Evolutionary conservation across 1,284 basidiomycete species (phyloP).

Genomic region (Trametes polyzona): DNA sequence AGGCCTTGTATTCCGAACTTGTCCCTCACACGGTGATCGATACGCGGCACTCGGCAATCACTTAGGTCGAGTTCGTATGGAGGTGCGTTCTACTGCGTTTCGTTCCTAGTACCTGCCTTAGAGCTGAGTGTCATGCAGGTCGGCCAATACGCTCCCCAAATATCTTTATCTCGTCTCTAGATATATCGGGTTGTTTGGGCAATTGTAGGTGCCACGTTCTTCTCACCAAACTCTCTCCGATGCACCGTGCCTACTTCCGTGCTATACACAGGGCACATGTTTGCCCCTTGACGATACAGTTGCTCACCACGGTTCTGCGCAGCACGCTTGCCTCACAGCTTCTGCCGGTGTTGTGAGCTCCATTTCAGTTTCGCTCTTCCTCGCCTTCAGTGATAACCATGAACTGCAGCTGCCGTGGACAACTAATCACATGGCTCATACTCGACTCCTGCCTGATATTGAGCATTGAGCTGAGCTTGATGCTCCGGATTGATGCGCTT

Average conservation of each 20-base stretch:
- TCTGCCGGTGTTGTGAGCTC: slow-evolving; percentile 17
- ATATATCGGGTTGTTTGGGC: slow-evolving; percentile 16
- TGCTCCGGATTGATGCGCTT: slow-evolving; percentile 24
- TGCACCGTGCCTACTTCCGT: no score
- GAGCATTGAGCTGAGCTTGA: slow-evolving; percentile 23
- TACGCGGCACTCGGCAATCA: neutral
- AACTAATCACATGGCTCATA: slow-evolving; percentile 4
- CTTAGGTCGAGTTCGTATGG: slow-evolving; percentile 23
- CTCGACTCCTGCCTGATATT: slow-evolving; percentile 15
- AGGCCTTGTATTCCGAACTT: no score
- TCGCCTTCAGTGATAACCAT: neutral
- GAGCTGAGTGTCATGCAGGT: slow-evolving; percentile 8
- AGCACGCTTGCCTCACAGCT: slow-evolving; percentile 7
- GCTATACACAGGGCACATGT: no score
- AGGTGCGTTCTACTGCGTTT: slow-evolving; percentile 4
- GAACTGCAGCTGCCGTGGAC: slow-evolving; percentile 4
- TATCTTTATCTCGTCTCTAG: slow-evolving; percentile 24
- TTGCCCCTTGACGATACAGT: no score
- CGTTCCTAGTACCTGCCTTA: neutral
- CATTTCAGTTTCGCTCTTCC: neutral
- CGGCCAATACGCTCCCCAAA: slow-evolving; percentile 21
- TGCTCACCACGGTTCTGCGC: no score
- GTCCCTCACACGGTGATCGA: neutral
- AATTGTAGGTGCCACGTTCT: slow-evolving; percentile 15
- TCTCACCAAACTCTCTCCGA: neutral